These are phyloP conservation scores for Colletotrichum liaoningense DNA, from an alignment of 2,329 filamentous ascomycete genomes.

Conservation along the genomic window DNA sequence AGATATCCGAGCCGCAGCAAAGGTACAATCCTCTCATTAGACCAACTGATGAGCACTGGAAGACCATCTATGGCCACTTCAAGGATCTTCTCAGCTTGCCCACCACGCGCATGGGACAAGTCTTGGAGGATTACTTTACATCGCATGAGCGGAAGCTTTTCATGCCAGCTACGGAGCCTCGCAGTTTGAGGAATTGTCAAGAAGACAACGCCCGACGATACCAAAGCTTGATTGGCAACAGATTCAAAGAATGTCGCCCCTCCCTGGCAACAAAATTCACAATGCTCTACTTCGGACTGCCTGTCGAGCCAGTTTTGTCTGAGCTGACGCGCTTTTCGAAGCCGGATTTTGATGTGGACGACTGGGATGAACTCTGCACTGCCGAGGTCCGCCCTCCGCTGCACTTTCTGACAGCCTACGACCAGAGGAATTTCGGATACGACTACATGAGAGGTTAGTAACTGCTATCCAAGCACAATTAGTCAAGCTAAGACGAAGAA, in stretches of 20 bases:
- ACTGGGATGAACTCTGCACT: constrained; percentile 37
- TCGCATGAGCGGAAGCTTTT: constrained; percentile 47
- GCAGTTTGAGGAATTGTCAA: constrained; percentile 47
- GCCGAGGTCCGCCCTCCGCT: constrained; percentile 42
- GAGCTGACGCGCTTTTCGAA: constrained; percentile 38
- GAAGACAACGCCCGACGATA: constrained; percentile 44
- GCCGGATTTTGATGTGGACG: constrained; percentile 38
- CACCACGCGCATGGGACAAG: constrained; percentile 40
- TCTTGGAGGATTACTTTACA: constrained; percentile 49
- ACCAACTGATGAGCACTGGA: constrained; percentile 39
- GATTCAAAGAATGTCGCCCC: constrained; percentile 43
- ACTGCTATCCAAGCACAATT: not conserved
- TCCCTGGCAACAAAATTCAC: constrained; percentile 55
- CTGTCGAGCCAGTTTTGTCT: constrained; percentile 51
- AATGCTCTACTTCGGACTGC: constrained; percentile 60
- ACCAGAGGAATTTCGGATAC: constrained; percentile 44
- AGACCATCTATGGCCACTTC: constrained; percentile 46
- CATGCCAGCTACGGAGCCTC: constrained; percentile 40
- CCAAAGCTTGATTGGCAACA: constrained; percentile 42
- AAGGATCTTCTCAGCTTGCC: constrained; percentile 39
- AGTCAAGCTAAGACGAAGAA: not conserved
- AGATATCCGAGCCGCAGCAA: constrained; percentile 1
- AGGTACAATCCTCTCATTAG: constrained; percentile 40
- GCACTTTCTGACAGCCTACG: constrained; percentile 47
- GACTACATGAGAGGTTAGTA: constrained; percentile 36